These are phyloP conservation scores for Petunia secreta DNA, from an alignment of 257 asterid genomes.

Conservation along the genomic window DNA sequence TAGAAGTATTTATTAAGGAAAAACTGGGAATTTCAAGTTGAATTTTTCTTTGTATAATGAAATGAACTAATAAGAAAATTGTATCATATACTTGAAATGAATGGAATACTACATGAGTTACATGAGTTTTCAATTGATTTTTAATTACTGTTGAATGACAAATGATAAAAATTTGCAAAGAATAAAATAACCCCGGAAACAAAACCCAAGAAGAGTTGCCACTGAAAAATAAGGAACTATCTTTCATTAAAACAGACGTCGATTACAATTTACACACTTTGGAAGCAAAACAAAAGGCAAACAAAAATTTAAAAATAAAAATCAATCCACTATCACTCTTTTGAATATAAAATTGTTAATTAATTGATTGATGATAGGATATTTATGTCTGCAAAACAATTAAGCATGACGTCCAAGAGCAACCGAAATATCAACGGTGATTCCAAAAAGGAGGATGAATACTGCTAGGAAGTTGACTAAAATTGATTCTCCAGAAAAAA, in stretches of 20 bases:
- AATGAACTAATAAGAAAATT: too few species aligned
- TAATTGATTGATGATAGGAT: too few species aligned
- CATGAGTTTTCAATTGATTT: too few species aligned
- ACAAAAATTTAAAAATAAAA: neutral
- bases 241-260: neutral
- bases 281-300: neutral
- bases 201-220: too few species aligned
- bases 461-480: constrained; percentile 64
- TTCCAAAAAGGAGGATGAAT: constrained; percentile 67
- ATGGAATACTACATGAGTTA: too few species aligned
- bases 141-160: too few species aligned
- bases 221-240: neutral
- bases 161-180: too few species aligned
- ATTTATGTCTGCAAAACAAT: neutral
- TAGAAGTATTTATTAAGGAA: too few species aligned
- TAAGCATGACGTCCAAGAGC: constrained; percentile 52
- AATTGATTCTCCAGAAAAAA: constrained; percentile 44
- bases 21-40: too few species aligned
- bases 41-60: too few species aligned
- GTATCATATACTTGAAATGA: too few species aligned
- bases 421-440: constrained; percentile 65
- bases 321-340: neutral
- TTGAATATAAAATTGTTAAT: neutral
- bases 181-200: too few species aligned
- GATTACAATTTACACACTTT: neutral